Percentiles rank a stretch among this genome's conserved stretches.
Evolutionary conservation across 2,329 filamentous ascomycete species (phyloP).

Genomic region (Ophiostoma pallidulum): DNA sequence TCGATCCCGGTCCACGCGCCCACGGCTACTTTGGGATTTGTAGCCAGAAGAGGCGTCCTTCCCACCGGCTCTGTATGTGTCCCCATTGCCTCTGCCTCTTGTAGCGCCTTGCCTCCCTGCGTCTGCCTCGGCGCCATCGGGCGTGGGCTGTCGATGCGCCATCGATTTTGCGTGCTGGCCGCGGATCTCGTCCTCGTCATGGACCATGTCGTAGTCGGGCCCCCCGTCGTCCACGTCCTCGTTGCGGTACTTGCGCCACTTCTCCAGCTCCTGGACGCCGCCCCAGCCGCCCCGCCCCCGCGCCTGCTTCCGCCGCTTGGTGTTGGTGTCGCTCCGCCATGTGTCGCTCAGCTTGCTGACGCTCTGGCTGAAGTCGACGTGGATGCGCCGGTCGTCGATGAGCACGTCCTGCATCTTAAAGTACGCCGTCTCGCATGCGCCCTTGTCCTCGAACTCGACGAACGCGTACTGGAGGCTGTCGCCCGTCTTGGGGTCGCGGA

Average conservation of each 20-base stretch:
- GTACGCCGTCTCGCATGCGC: slow-evolving; percentile 88
- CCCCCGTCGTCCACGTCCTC: slow-evolving; percentile 39
- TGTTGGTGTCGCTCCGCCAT: slow-evolving; percentile 80
- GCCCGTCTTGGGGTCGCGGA: slow-evolving; percentile 84
- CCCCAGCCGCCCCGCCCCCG: slow-evolving; percentile 67
- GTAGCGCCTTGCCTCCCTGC: background rate
- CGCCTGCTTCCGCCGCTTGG: slow-evolving; percentile 53
- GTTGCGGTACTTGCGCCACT: slow-evolving; percentile 80
- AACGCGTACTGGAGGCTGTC: slow-evolving; percentile 97
- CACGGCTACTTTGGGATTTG: background rate
- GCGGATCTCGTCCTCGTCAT: slow-evolving; percentile 62
- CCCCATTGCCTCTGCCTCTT: background rate
- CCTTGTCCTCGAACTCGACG: slow-evolving; percentile 90
- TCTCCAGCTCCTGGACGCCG: slow-evolving; percentile 79
- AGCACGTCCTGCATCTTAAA: slow-evolving; percentile 98
- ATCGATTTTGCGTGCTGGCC: slow-evolving; percentile 34
- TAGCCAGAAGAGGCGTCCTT: no score
- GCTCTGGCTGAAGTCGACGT: slow-evolving; percentile 97
- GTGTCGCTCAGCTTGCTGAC: slow-evolving; percentile 78
- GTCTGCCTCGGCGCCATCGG: background rate
- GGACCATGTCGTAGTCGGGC: slow-evolving; percentile 63
- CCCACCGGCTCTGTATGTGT: background rate
- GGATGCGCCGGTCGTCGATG: slow-evolving; percentile 94
- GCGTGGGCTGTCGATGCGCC: slow-evolving; percentile 5
- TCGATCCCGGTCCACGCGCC: background rate